Evolutionary conservation across 2,329 filamentous ascomycete species (phyloP).

Genomic region (Fusarium pseudoanthophilum): DNA sequence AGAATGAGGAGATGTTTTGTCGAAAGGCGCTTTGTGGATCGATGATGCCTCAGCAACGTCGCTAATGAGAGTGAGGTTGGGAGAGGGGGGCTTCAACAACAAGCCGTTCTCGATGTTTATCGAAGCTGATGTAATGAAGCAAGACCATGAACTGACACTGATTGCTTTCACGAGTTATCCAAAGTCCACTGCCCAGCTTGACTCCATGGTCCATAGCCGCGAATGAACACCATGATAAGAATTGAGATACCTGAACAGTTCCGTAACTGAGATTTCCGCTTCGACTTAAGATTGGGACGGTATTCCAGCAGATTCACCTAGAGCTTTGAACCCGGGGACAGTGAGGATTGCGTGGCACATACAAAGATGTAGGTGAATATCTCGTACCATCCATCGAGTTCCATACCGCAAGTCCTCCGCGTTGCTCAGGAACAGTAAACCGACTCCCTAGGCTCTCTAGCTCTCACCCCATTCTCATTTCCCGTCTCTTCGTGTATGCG

Average conservation of each 20-base stretch:
- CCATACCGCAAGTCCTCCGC: not conserved
- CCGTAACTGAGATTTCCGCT: too few relatives aligned
- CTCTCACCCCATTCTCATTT: too few relatives aligned
- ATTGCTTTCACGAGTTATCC: too few relatives aligned
- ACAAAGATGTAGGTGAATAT: not conserved
- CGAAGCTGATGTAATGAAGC: not conserved
- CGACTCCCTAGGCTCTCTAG: not conserved
- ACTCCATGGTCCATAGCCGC: not conserved
- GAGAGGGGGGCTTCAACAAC: not conserved
- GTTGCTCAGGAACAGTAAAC: not conserved
- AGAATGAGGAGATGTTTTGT: not conserved
- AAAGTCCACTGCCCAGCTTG: not conserved
- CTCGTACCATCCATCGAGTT: not conserved
- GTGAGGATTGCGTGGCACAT: not conserved
- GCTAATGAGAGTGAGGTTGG: not conserved
- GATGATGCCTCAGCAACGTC: conserved; percentile 11
- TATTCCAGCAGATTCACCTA: not conserved
- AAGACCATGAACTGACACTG: not conserved
- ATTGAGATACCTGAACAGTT: not conserved
- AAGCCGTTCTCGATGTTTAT: not conserved
- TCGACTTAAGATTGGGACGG: not conserved
- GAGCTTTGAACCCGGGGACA: not conserved
- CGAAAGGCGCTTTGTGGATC: not conserved
- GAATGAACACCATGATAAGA: not conserved
- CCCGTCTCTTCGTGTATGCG: not conserved